These are phyloP conservation scores for Fraxinus ornus DNA, from an alignment of 305 asterid species.

Conservation along the genomic window DNA sequence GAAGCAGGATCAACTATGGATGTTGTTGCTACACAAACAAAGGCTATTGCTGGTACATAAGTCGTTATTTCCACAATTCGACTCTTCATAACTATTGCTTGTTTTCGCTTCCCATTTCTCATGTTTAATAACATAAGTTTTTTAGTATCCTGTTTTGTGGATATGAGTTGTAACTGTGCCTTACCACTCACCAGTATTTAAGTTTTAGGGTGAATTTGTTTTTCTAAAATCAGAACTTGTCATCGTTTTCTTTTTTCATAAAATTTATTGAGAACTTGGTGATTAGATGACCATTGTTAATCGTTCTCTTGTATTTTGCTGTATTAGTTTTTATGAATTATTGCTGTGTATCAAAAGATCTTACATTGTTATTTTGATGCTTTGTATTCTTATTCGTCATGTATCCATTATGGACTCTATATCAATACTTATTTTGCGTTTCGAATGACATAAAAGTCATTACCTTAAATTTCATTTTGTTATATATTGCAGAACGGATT, in stretches of 20 bases:
- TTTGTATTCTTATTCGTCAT: not conserved
- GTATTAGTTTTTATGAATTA: not conserved
- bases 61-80: not conserved
- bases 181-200: not conserved
- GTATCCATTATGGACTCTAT: not conserved
- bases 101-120: not conserved
- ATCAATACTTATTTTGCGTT: not conserved
- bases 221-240: not conserved
- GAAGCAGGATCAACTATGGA: constrained; percentile 87
- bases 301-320: not conserved
- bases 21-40: constrained; percentile 93
- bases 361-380: not conserved
- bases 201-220: not conserved
- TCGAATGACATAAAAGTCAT: not conserved
- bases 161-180: not conserved
- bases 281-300: not conserved
- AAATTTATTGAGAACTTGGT: not conserved
- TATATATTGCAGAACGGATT: constrained; percentile 51
- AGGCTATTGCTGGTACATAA: constrained; percentile 87
- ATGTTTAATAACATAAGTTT: not conserved
- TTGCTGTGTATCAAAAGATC: not conserved
- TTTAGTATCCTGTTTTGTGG: not conserved
- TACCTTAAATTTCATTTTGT: constrained; percentile 3
- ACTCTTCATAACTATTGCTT: not conserved
- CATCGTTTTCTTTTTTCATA: not conserved